These are phyloP conservation scores for Candida anutae DNA, from an alignment of 1,139 yeast species.

Conservation along the genomic window DNA sequence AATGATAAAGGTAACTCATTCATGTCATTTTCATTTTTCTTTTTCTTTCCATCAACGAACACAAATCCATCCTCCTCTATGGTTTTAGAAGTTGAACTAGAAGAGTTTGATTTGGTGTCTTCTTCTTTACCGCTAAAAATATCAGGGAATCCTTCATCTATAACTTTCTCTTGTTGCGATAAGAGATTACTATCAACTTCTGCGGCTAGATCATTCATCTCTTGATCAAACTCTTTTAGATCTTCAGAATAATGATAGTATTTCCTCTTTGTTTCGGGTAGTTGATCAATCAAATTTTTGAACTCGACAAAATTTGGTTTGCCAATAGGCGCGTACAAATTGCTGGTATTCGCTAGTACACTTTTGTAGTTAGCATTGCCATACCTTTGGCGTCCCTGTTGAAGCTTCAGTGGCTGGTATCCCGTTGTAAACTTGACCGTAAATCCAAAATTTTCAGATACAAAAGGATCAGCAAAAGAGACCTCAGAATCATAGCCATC, in stretches of 20 bases:
- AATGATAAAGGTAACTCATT: slow-evolving; percentile 2
- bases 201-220: slow-evolving; percentile 12
- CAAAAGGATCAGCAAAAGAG: slow-evolving; percentile 46
- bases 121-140: slow-evolving; percentile 6
- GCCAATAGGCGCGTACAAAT: slow-evolving; percentile 24
- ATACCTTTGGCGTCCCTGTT: slow-evolving; percentile 7
- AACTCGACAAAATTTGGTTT: slow-evolving; percentile 25
- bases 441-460: slow-evolving; percentile 45
- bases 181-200: slow-evolving; percentile 7
- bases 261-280: slow-evolving; percentile 22
- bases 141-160: slow-evolving; percentile 3
- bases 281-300: slow-evolving; percentile 18
- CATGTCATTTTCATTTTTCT: slow-evolving; percentile 1
- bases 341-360: slow-evolving; percentile 8
- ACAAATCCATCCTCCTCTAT: slow-evolving; percentile 16
- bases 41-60: slow-evolving; percentile 10
- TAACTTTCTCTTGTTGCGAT: slow-evolving; percentile 1
- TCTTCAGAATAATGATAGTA: slow-evolving; percentile 25
- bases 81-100: slow-evolving; percentile 23
- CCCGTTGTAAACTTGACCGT: slow-evolving; percentile 28
- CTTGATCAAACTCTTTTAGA: slow-evolving; percentile 10
- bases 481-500: slow-evolving; percentile 39
- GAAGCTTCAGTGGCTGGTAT: slow-evolving; percentile 3
- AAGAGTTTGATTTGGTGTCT: slow-evolving; percentile 26
- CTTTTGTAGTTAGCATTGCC: slow-evolving; percentile 3